phyloP scores from a whole-genome alignment of 208 protist species.

The Leishmania turanica region DNA sequence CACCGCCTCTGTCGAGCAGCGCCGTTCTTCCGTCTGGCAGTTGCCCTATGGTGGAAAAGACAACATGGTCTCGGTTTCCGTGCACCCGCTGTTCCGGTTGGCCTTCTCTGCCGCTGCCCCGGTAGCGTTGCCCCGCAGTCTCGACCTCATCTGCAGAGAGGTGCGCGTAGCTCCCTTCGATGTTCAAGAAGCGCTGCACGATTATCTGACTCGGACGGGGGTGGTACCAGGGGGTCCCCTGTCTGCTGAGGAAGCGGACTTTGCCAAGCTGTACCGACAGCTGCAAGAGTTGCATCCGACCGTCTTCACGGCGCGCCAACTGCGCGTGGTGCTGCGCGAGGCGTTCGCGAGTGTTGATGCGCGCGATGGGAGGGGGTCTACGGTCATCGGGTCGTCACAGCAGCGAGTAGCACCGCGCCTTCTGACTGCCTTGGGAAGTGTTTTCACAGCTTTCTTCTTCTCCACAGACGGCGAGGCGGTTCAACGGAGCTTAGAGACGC shows the following conservation, averaged over 20 bases:
- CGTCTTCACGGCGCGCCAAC: constrained; percentile 50
- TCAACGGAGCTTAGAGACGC: constrained; percentile 41
- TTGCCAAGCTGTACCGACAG: constrained; percentile 65
- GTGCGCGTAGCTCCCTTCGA: constrained; percentile 26
- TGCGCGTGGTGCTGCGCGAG: constrained; percentile 48
- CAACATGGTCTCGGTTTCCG: constrained; percentile 4
- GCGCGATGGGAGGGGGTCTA: neutral
- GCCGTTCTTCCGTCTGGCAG: constrained; percentile 21
- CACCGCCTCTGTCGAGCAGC: constrained; percentile 8
- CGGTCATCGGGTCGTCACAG: neutral
- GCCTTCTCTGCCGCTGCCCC: constrained; percentile 9
- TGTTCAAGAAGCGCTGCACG: constrained; percentile 40
- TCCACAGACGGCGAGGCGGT: constrained; percentile 39
- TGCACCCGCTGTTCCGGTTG: constrained; percentile 33
- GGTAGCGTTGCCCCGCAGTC: constrained; percentile 1
- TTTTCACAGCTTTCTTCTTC: constrained; percentile 46
- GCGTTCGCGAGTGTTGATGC: constrained; percentile 14
- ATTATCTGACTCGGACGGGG: constrained; percentile 34
- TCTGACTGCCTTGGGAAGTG: constrained; percentile 20
- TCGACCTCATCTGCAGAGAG: constrained; percentile 20
- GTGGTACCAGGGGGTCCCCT: constrained; percentile 15
- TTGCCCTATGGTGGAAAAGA: constrained; percentile 12
- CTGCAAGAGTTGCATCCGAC: constrained; percentile 44
- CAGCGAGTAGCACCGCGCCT: constrained; percentile 24
- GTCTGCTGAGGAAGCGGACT: constrained; percentile 34